Conservation (phyloP, 129 eudicot genomes). For the Deinandra increscens region DNA sequence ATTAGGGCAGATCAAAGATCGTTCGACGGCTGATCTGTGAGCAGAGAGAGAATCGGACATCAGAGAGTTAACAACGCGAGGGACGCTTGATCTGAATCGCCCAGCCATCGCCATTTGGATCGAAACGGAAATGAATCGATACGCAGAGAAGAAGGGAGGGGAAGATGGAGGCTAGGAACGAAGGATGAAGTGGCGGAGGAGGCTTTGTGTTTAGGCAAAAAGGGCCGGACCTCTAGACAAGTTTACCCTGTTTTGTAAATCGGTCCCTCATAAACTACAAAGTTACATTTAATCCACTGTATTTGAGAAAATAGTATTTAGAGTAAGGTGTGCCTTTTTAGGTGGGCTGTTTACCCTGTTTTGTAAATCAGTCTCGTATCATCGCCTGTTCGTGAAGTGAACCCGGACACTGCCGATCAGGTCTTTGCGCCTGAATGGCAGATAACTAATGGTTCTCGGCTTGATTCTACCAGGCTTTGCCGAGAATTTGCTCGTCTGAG, state of each 20-base stretch:
- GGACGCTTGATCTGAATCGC: slow-evolving; percentile 57
- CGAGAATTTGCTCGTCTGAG: no score
- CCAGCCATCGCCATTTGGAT: slow-evolving; percentile 52
- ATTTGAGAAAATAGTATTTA: not conserved
- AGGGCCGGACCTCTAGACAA: slow-evolving; percentile 18
- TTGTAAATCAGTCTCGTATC: no score
- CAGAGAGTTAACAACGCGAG: slow-evolving; percentile 43
- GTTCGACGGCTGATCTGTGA: slow-evolving; percentile 39
- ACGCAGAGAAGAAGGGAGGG: slow-evolving; percentile 10
- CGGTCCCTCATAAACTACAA: slow-evolving; percentile 1
- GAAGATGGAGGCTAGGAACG: slow-evolving; percentile 2
- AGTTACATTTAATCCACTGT: not conserved
- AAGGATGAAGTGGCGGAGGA: not conserved
- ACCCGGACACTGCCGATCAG: no score
- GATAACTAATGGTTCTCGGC: no score
- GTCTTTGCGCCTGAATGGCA: no score
- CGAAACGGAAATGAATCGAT: slow-evolving; percentile 9
- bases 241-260: not conserved
- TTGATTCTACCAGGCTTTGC: no score
- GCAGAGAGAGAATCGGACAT: slow-evolving; percentile 40
- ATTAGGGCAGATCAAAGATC: slow-evolving; percentile 36
- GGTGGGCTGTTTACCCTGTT: no score
- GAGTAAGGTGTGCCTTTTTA: no score
- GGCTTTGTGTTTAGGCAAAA: slow-evolving; percentile 24
- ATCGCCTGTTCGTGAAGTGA: no score